Evolutionary conservation across 805 yeast species (phyloP).

Genomic region (Saturnispora mendoncae): DNA sequence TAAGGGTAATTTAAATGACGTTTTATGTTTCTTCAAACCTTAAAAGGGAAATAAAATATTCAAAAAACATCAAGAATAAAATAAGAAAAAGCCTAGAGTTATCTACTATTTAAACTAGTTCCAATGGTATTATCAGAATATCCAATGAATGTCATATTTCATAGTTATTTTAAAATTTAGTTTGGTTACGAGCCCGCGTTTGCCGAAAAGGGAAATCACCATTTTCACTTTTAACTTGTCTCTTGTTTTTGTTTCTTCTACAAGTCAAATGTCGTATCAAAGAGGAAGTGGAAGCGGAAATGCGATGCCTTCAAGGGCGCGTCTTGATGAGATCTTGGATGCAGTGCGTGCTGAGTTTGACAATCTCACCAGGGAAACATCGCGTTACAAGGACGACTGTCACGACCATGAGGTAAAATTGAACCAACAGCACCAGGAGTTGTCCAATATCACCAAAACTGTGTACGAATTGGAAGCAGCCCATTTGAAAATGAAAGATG

Average conservation of each 20-base stretch:
- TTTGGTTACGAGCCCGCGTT: slow-evolving; percentile 8
- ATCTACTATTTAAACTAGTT: too few relatives aligned
- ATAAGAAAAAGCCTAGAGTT: too few relatives aligned
- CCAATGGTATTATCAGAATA: too few relatives aligned
- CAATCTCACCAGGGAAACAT: slow-evolving; percentile 74
- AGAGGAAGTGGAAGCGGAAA: slow-evolving; percentile 19
- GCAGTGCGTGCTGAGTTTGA: slow-evolving; percentile 91
- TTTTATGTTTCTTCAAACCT: too few relatives aligned
- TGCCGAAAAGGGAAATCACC: too few relatives aligned
- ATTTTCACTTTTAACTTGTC: too few relatives aligned
- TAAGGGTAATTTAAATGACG: too few relatives aligned
- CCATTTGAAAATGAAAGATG: slow-evolving; percentile 90
- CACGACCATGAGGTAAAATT: slow-evolving; percentile 87
- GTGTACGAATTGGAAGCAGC: slow-evolving; percentile 91
- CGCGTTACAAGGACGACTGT: slow-evolving; percentile 77
- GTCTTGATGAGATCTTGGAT: slow-evolving; percentile 66
- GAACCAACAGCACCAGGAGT: slow-evolving; percentile 85
- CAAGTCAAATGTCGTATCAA: slow-evolving; percentile 22
- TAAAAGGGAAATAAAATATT: too few relatives aligned
- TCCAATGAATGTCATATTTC: too few relatives aligned
- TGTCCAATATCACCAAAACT: slow-evolving; percentile 89
- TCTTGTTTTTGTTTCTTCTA: background rate
- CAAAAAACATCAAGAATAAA: too few relatives aligned
- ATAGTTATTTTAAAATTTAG: too few relatives aligned
- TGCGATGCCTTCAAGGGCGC: slow-evolving; percentile 23